Evolutionary conservation across 2,329 filamentous ascomycete genomes (phyloP).

Genomic region (Corinectria fuckeliana): DNA sequence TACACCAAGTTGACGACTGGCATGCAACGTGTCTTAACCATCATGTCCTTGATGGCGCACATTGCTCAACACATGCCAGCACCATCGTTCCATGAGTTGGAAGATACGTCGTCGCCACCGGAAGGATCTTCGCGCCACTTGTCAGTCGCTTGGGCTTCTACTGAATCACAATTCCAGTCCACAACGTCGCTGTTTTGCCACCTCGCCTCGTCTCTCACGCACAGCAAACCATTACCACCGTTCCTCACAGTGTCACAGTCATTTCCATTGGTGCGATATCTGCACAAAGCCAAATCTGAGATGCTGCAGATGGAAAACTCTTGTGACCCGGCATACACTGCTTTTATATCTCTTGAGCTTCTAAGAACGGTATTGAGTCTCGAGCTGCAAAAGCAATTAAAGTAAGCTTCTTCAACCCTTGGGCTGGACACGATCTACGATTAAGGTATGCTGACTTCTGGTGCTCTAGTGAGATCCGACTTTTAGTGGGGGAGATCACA

Average conservation of each 20-base stretch:
- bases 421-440: too few species aligned
- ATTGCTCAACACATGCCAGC: slow-evolving; percentile 14
- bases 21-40: slow-evolving; percentile 18
- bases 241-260: slow-evolving; percentile 7
- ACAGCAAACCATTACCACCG: slow-evolving; percentile 11
- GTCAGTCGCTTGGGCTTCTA: slow-evolving; percentile 5
- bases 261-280: slow-evolving; percentile 5
- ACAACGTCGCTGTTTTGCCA: slow-evolving; percentile 17
- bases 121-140: background rate
- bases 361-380: slow-evolving; percentile 14
- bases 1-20: slow-evolving; percentile 9
- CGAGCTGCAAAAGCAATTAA: slow-evolving; percentile 19
- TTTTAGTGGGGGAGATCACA: slow-evolving; percentile 3
- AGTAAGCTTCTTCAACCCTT: slow-evolving; percentile 8
- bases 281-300: slow-evolving; percentile 3
- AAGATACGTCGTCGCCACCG: background rate
- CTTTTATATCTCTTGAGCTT: slow-evolving; percentile 18
- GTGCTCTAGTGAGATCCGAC: slow-evolving; percentile 4
- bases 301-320: slow-evolving; percentile 7
- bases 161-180: slow-evolving; percentile 8
- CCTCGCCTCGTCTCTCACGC: slow-evolving; percentile 13
- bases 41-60: slow-evolving; percentile 18
- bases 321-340: slow-evolving; percentile 11
- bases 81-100: background rate
- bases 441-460: background rate